Base-by-base conservation (phyloP, 768 basidiomycete species). In the Floccularia luteovirens region DNA sequence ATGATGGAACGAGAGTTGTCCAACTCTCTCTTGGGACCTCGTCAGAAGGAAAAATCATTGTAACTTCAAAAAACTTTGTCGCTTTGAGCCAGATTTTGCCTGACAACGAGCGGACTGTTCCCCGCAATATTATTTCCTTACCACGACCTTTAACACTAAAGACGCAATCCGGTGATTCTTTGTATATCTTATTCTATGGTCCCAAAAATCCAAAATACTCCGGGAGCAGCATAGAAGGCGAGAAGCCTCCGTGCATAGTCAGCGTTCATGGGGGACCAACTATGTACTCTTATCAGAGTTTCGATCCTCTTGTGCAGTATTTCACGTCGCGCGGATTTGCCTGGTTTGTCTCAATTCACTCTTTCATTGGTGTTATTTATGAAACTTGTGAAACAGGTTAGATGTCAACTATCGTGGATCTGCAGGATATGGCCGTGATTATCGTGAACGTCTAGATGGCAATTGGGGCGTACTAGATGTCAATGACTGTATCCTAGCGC, bases 361-460 rank as follows among this genome's bases (percentile, higher is more conserved):
- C 8, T 17, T 6, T 37, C 32, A 34, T 20, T 43, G 4, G 25
- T 13, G 3, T 64, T 46, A 38, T 6, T 0, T 41, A 39, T 30
- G 27, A 30, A 30, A 10, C 27, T 14, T 34, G 16, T 8, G n/a
- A 17, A 24, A 36, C 43, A 77, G 82, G 74, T 48, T 84, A 24
- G 82, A 83, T 39, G 83, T 90, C 31, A 82, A 90, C 49, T 82
- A 87, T 44, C 72, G 83, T 1, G 89, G 87, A 0, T 84, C 82
- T 0, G 75, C 75, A 3, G 79, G 85, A 0, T 87, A 80, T 50
- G 88, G 88, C 0, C 70, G 82, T 3, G 60, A 64, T 31, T 90
- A 86, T 52, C 74, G 72, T 42, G 68, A 70, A 39, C 71, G 80
- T 12, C 74, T 90, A 2, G 63, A 64, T 27, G 70, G 66, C 4